Evolutionary conservation across 148 eudicot species (phyloP).

Genomic region (Rhododendron henanense): DNA sequence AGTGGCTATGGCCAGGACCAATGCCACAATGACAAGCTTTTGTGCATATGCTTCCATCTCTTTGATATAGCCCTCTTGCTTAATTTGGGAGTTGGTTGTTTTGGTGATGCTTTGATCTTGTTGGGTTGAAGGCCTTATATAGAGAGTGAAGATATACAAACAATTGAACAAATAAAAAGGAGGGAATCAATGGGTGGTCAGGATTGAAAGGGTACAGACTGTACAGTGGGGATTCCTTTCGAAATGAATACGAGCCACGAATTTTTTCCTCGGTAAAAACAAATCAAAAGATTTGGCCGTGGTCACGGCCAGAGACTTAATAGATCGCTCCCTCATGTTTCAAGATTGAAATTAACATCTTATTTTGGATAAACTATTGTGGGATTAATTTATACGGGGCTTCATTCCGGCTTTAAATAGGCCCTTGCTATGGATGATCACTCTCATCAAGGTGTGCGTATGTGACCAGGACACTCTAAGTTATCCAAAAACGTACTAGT

Average conservation of each 20-base stretch:
- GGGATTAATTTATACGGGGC: too few relatives aligned
- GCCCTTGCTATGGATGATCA: too few relatives aligned
- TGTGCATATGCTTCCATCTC: constrained; percentile 14
- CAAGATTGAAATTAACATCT: background rate
- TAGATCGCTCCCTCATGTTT: background rate
- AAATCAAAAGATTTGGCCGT: too few relatives aligned
- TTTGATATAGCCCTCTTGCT: background rate
- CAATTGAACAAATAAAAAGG: background rate
- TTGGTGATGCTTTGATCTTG: background rate
- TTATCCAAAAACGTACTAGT: too few relatives aligned
- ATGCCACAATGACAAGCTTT: constrained; percentile 13
- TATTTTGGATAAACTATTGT: too few relatives aligned
- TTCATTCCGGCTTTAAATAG: too few relatives aligned
- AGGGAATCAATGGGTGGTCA: background rate
- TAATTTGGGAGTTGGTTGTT: background rate
- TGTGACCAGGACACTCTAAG: too few relatives aligned
- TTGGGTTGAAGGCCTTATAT: background rate
- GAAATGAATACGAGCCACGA: background rate
- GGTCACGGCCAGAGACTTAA: too few relatives aligned
- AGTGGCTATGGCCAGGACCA: constrained; percentile 20
- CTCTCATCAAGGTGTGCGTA: too few relatives aligned
- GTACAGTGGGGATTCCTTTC: background rate
- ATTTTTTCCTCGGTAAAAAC: background rate
- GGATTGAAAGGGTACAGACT: background rate
- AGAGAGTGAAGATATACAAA: background rate